Evolutionary conservation across 2,329 filamentous ascomycete genomes (phyloP).

Genomic region (Apiospora arundinis): DNA sequence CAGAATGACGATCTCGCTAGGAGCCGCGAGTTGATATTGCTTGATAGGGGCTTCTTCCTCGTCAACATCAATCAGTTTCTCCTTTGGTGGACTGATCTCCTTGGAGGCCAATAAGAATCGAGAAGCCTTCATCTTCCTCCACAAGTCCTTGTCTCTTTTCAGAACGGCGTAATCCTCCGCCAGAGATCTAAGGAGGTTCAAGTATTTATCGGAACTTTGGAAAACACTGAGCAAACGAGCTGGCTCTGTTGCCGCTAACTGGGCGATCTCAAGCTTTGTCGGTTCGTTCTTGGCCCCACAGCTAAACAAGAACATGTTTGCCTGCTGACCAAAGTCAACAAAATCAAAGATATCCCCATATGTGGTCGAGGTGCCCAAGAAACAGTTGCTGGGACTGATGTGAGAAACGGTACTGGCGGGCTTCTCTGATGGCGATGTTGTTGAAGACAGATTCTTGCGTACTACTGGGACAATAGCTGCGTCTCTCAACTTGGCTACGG

Average conservation of each 20-base stretch:
- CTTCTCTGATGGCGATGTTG: conserved; percentile 44
- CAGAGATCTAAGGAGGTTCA: conserved; percentile 80
- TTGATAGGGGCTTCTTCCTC: conserved; percentile 72
- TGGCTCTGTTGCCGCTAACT: conserved; percentile 83
- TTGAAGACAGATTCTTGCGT: conserved; percentile 30
- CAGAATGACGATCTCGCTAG: conserved; percentile 76
- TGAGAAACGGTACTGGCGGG: conserved; percentile 51
- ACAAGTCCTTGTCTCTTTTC: conserved; percentile 80
- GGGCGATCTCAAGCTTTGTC: conserved; percentile 83
- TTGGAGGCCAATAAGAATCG: conserved; percentile 84
- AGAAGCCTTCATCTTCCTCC: conserved; percentile 75
- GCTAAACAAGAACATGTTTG: conserved; percentile 86
- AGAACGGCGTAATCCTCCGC: conserved; percentile 74
- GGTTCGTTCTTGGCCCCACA: conserved; percentile 93
- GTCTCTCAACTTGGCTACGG: conserved; percentile 65
- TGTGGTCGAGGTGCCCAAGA: conserved; percentile 72
- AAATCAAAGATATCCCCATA: conserved; percentile 97
- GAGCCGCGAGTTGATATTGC: conserved; percentile 78
- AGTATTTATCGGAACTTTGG: conserved; percentile 83
- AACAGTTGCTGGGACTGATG: conserved; percentile 76
- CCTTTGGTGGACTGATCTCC: conserved; percentile 63
- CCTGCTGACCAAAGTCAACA: conserved; percentile 88
- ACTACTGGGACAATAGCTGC: conserved; percentile 75
- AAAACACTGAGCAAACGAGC: conserved; percentile 81
- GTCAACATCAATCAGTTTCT: conserved; percentile 56